Base-by-base conservation (phyloP, 139 green algal genomes). In the Picochlorum sp. region DNA sequence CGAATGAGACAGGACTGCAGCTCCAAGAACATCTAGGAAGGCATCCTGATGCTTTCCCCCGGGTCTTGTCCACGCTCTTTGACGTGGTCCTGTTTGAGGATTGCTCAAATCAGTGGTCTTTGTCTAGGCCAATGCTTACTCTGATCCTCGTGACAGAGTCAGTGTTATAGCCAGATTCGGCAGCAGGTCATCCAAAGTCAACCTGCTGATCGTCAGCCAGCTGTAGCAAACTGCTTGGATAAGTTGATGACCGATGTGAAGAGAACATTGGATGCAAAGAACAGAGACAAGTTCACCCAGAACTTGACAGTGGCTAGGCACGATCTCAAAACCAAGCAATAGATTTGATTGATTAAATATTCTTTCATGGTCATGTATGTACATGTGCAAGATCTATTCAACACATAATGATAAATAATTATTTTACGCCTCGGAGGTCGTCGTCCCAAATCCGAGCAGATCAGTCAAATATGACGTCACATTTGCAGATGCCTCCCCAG, bases 1-100 rank as follows among this genome's bases (percentile, higher is more conserved):
- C 78, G 28, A 74, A 63, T 3, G 26, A 68, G 7, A 72, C 79
- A 26, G 80, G 74, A 32, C 66, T 79, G 64, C 73, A 68, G 0
- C 80, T 92, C 26, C 68, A 66, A 49, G 70, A 79, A 70, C 86
- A 90, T 60, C 16, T 92, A 38, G 49, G 50, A 37, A 56, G 74
- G 58, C 75, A 75, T 38, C 83, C 84, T 6, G 71, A 79, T 34
- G 74, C 90, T 59, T 71, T 91, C 37, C 85, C 85, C 3, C 65
- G 72, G 45, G 58, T 92, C 1, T 77, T 97, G 23, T 79, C 79
- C 37, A 85, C 85, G 3, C 78, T 99, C 65, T 95, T 98, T 75
- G 92, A 99, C 73, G 88, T 97, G 15, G 86, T 95, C 15, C 71
- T 99, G 45, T 99, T 99, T 74, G 90, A 98, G 80, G 92, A 98